Evolutionary conservation across 805 yeast species (phyloP).

Genomic region (Kodamaea kaohsiungensis): DNA sequence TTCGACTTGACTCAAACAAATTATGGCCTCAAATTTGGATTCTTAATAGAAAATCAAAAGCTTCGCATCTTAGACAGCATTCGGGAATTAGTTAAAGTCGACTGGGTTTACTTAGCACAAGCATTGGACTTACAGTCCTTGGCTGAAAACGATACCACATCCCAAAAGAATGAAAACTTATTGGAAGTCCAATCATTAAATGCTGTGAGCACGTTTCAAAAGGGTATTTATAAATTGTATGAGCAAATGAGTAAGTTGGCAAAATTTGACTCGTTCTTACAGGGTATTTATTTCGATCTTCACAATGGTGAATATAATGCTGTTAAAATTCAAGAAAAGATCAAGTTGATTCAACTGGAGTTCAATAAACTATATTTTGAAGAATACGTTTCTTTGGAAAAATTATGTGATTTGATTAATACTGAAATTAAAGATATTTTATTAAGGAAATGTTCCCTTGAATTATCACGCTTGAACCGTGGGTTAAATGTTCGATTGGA

Average conservation of each 20-base stretch:
- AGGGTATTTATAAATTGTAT: conserved; percentile 20
- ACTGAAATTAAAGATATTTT: conserved; percentile 23
- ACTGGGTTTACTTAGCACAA: conserved; percentile 56
- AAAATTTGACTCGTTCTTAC: conserved; percentile 18
- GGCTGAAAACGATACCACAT: conserved; percentile 22
- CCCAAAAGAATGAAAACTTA: conserved; percentile 21
- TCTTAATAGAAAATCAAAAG: conserved; percentile 41
- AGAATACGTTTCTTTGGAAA: conserved; percentile 18
- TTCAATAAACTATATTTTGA: conserved; percentile 17
- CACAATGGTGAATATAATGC: conserved; percentile 17
- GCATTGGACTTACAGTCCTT: conserved; percentile 46
- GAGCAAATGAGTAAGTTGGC: conserved; percentile 20
- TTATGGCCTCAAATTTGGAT: conserved; percentile 40
- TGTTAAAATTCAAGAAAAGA: conserved; percentile 10
- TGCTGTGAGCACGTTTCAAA: conserved; percentile 25
- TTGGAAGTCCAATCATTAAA: conserved; percentile 29
- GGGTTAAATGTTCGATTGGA: not conserved
- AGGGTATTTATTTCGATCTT: conserved; percentile 15
- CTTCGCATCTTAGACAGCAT: conserved; percentile 33
- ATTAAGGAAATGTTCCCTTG: conserved; percentile 19
- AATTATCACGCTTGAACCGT: conserved; percentile 9
- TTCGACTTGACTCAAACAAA: conserved; percentile 25
- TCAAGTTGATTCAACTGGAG: conserved; percentile 18
- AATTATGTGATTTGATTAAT: conserved; percentile 25
- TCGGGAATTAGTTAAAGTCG: conserved; percentile 33